Evolutionary conservation across 2,329 filamentous ascomycete genomes (phyloP), one percentile per base, ranked within the genome.

Genomic region (Monosporascus sp.): DNA sequence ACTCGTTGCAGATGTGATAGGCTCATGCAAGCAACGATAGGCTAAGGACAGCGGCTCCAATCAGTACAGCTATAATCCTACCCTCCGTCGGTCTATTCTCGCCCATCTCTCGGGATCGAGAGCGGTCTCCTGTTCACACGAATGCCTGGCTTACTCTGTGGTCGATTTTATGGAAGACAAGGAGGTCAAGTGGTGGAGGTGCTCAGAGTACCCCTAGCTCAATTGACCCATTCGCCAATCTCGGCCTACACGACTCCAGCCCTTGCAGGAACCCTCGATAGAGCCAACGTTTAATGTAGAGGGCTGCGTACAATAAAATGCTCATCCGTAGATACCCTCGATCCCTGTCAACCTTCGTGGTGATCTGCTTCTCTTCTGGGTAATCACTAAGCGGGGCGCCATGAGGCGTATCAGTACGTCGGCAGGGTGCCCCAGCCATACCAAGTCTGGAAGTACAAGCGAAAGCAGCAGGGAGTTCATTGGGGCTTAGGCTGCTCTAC

Each of bases 71-170:
- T 22, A 38, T 48, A 49, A 57, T 57, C 53, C 58, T 36, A 58
- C 62, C 62, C 61, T 48, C 62, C 56, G 44, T 66, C 64, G 64
- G 62, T 50, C 56, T 54, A 64, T 62, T 64, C 60, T 66, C 64
- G 64, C 57, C 57, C 53, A 46, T 62, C 57, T 57, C 52, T 62
- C 62, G 62, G 63, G 55, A 61, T 64, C 37, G 36, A 24, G 50
- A 20, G 44, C 25, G 27, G 22, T 41, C 22, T 51, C 41, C 15
- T 35, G 31, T 35, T 35, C 11, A 5, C 4, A 35, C 31, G 31
- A 35, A 35, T 35, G 11, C 9, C 31, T 35, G 31, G 31, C 11
- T 35, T 14, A 35, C 5, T 3, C 11, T 11, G 11, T 14, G 31
- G 31, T 5, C 5, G 11, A 14, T 35, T 14, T 11, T 27, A 35